Conservation (phyloP, 2,329 filamentous ascomycete species). For the Samsoniella hepiali region DNA sequence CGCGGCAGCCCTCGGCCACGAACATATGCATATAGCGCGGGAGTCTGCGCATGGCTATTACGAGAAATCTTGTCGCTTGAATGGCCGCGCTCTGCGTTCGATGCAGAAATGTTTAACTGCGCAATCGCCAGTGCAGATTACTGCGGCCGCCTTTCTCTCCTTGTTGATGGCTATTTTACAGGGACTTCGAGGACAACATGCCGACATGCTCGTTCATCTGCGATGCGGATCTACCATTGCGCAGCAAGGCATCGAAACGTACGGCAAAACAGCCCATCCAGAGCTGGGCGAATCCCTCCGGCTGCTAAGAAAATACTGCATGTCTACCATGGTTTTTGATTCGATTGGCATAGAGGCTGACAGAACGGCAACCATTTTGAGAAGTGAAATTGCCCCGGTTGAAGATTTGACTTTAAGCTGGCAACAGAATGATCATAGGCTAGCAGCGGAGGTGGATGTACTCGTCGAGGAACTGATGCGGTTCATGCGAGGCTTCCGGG, state of each 20-base stretch:
- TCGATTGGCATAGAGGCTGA: background rate
- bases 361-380: background rate
- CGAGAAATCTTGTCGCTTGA: background rate
- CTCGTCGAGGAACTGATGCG: background rate
- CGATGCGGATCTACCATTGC: background rate
- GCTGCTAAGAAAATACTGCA: background rate
- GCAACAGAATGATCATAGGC: background rate
- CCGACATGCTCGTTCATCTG: background rate
- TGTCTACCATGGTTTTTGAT: slow-evolving; percentile 4
- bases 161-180: background rate
- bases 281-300: background rate
- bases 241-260: background rate
- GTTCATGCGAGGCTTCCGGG: background rate
- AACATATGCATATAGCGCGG: background rate
- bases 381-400: background rate
- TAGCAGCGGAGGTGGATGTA: background rate
- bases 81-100: background rate
- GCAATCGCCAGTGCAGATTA: background rate
- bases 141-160: background rate
- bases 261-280: background rate
- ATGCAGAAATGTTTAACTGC: background rate
- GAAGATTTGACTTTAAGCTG: background rate
- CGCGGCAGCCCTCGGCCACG: slow-evolving; percentile 2
- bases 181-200: background rate
- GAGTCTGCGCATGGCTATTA: background rate